Percentiles rank a stretch among this genome's conserved stretches.
phyloP scores from a whole-genome alignment of 208 protist genomes.

The Trypanosoma grayi region DNA sequence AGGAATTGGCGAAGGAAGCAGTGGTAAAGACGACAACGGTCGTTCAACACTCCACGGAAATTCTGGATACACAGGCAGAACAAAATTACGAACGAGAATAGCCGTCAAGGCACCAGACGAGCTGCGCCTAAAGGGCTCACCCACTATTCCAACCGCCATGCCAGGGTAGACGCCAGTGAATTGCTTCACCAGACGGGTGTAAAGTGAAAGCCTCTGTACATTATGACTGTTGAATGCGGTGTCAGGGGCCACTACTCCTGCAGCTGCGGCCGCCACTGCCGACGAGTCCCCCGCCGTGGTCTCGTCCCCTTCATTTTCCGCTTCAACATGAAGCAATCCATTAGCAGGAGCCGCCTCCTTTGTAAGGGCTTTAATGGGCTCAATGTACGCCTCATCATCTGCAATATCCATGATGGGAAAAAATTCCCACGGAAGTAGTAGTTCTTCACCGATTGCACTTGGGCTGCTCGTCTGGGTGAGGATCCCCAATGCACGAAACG shows the following conservation, averaged over 20 bases:
- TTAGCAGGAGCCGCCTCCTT: conserved; percentile 16
- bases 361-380: conserved; percentile 47
- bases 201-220: conserved; percentile 60
- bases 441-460: conserved; percentile 27
- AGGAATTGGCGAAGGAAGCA: conserved; percentile 59
- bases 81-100: conserved; percentile 67
- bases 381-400: conserved; percentile 55
- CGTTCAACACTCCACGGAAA: conserved; percentile 62
- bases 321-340: conserved; percentile 20
- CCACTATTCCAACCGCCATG: conserved; percentile 78
- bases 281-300: conserved; percentile 10
- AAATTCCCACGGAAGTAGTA: conserved; percentile 79
- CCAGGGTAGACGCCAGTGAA: conserved; percentile 86
- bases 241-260: background rate
- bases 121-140: conserved; percentile 76
- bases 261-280: background rate
- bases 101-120: conserved; percentile 66
- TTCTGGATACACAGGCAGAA: conserved; percentile 51
- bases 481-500: conserved; percentile 64
- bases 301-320: conserved; percentile 34
- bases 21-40: conserved; percentile 39
- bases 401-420: conserved; percentile 62
- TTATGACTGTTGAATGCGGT: background rate
- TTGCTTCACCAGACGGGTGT: conserved; percentile 40
- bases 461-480: conserved; percentile 67